Conservation (phyloP, 176 grass and related monocot species). For the Zoysia pacifica region DNA sequence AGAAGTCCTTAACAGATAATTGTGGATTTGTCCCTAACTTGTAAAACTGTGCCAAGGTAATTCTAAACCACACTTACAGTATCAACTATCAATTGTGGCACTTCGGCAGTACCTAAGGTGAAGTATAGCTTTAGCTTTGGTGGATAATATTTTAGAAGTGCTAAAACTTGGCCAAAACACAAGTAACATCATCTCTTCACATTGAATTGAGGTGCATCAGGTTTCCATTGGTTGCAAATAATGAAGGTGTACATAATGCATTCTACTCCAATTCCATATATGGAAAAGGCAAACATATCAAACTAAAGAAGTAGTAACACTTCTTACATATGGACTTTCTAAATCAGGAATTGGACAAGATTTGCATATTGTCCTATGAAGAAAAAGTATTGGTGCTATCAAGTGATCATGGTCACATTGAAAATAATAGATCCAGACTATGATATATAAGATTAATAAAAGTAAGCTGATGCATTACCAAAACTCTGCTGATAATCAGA, state of each 20-base stretch:
- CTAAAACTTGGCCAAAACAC: not conserved
- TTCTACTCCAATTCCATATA: conserved; percentile 14
- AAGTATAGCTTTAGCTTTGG: not conserved
- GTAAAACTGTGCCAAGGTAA: not conserved
- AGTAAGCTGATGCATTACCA: conserved; percentile 40
- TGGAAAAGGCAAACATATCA: conserved; percentile 15
- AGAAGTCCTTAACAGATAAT: not conserved
- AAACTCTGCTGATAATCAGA: conserved; percentile 34
- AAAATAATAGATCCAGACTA: not conserved
- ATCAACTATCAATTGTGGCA: not conserved
- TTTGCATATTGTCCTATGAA: conserved; percentile 4
- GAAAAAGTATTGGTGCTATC: not conserved
- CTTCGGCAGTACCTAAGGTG: not conserved
- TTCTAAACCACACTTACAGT: not conserved
- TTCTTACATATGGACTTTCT: not conserved
- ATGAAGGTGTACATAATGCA: not conserved
- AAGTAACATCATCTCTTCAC: not conserved
- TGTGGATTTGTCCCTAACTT: not conserved
- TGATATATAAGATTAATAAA: conserved; percentile 10
- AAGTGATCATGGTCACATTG: not conserved
- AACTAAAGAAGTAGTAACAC: conserved; percentile 15
- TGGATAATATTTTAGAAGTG: not conserved
- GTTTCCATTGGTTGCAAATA: not conserved
- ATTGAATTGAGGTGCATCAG: not conserved
- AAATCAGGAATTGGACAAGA: conserved; percentile 1